Percentiles rank a stretch among this genome's conserved stretches.
Evolutionary conservation across 2,329 filamentous ascomycete species (phyloP).

Genomic region (Paracorniculantispora psalliotae): DNA sequence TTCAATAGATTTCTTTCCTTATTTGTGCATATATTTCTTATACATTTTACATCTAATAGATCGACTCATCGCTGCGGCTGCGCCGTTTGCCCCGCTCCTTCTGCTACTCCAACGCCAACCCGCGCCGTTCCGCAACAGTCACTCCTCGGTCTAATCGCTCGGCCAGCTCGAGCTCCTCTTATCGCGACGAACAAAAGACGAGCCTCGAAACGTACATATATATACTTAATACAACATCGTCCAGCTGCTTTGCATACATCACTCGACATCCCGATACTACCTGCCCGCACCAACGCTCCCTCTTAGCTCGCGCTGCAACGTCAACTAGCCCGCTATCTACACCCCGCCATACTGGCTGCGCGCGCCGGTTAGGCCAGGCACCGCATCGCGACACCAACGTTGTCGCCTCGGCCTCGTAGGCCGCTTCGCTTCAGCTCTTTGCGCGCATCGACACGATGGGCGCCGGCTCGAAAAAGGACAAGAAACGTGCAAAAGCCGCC

Average conservation of each 20-base stretch:
- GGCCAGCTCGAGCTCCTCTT: not conserved
- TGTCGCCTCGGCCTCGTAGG: not conserved
- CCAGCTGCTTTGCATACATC: not conserved
- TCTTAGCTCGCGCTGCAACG: not conserved
- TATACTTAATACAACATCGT: not conserved
- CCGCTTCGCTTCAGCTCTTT: slow-evolving; percentile 15
- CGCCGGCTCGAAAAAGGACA: slow-evolving; percentile 47
- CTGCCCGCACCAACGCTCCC: not conserved
- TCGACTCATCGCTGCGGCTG: slow-evolving; percentile 1
- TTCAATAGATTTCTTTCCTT: slow-evolving; percentile 10
- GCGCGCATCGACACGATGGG: not conserved
- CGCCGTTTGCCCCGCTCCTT: slow-evolving; percentile 6
- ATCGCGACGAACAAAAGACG: not conserved
- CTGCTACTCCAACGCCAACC: not conserved
- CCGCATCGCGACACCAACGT: slow-evolving; percentile 3
- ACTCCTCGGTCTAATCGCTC: not conserved
- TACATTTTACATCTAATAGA: not conserved
- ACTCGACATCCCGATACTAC: not conserved
- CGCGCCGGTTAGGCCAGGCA: slow-evolving; percentile 31
- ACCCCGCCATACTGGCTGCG: slow-evolving; percentile 25
- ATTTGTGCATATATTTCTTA: not conserved
- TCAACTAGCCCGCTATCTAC: not conserved
- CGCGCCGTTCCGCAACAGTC: not conserved
- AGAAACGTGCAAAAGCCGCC: slow-evolving; percentile 53
- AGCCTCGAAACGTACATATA: not conserved